Evolutionary conservation across 768 basidiomycete species (phyloP).

Genomic region (Kwoniella pini): DNA sequence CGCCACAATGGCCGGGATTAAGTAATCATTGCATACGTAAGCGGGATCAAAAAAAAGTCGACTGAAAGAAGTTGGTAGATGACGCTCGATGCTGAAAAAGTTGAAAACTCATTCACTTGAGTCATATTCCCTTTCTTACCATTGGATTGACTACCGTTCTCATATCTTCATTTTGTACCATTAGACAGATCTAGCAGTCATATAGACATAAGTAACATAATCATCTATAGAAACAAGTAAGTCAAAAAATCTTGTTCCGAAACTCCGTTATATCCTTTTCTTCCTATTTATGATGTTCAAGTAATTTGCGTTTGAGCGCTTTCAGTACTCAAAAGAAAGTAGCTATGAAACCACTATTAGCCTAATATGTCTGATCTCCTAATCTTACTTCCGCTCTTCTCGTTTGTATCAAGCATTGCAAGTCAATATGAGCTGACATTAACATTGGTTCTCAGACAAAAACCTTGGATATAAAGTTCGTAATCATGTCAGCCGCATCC

Average conservation of each 20-base stretch:
- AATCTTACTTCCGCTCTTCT: slow-evolving; percentile 4
- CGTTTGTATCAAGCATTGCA: not conserved
- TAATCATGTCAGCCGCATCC: slow-evolving; percentile 23
- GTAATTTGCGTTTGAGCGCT: slow-evolving; percentile 48
- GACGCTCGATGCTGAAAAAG: slow-evolving; percentile 7
- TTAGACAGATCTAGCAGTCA: too few relatives aligned
- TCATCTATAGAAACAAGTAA: too few relatives aligned
- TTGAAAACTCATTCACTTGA: too few relatives aligned
- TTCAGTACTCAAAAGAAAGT: slow-evolving; percentile 11
- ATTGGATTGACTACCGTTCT: too few relatives aligned
- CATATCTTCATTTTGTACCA: too few relatives aligned
- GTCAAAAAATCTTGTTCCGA: not conserved
- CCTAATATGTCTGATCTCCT: slow-evolving; percentile 48
- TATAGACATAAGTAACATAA: too few relatives aligned
- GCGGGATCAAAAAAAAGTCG: slow-evolving; percentile 11
- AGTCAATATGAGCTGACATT: not conserved
- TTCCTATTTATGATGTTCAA: slow-evolving; percentile 33
- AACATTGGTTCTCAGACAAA: too few relatives aligned
- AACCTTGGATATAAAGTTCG: not conserved
- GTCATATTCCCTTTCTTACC: too few relatives aligned
- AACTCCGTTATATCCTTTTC: not conserved
- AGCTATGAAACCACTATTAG: slow-evolving; percentile 41
- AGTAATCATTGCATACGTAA: not conserved
- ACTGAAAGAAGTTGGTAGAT: slow-evolving; percentile 6
- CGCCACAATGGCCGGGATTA: slow-evolving; percentile 7